These are phyloP conservation scores for Castanopsis chinensis DNA, from an alignment of 306 rosid species.

Conservation along the genomic window DNA sequence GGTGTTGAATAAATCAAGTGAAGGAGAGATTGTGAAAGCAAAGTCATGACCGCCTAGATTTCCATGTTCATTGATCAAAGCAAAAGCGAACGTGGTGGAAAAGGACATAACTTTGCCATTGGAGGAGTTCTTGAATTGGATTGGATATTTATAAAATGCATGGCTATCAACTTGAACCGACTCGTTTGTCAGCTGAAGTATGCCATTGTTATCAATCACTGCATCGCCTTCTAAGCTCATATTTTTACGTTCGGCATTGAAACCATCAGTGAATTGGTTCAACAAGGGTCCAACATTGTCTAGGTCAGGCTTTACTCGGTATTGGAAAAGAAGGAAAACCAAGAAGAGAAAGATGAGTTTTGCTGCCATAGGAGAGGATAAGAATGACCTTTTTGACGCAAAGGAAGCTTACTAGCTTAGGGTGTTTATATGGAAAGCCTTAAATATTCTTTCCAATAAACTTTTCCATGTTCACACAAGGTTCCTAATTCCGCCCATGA, in stretches of 20 bases:
- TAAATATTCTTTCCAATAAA: no score
- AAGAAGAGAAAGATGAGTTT: conserved; percentile 21
- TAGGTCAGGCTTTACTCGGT: conserved; percentile 8
- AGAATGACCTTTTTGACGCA: neutral
- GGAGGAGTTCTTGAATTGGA: conserved; percentile 31
- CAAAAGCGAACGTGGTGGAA: conserved; percentile 44
- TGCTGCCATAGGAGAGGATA: conserved; percentile 23
- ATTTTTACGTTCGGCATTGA: conserved; percentile 20
- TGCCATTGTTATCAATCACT: conserved; percentile 25
- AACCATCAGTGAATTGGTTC: conserved; percentile 28
- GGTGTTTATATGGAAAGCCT: neutral
- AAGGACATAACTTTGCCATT: conserved; percentile 30
- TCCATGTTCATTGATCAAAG: conserved; percentile 33
- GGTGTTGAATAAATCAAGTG: no score
- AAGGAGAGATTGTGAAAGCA: conserved; percentile 44
- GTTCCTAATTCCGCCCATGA: no score
- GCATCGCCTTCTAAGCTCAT: conserved; percentile 41
- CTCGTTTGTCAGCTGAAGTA: conserved; percentile 35
- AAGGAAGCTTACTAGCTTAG: neutral
- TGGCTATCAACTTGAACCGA: conserved; percentile 26
- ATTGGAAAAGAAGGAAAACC: conserved; percentile 11
- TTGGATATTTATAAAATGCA: conserved; percentile 38
- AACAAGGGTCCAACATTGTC: conserved; percentile 11
- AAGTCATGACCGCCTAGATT: conserved; percentile 47
- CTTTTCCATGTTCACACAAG: no score